Evolutionary conservation across 768 basidiomycete species (phyloP), one percentile per base, ranked within the genome.

Genomic region (Pleurotus sapidus): DNA sequence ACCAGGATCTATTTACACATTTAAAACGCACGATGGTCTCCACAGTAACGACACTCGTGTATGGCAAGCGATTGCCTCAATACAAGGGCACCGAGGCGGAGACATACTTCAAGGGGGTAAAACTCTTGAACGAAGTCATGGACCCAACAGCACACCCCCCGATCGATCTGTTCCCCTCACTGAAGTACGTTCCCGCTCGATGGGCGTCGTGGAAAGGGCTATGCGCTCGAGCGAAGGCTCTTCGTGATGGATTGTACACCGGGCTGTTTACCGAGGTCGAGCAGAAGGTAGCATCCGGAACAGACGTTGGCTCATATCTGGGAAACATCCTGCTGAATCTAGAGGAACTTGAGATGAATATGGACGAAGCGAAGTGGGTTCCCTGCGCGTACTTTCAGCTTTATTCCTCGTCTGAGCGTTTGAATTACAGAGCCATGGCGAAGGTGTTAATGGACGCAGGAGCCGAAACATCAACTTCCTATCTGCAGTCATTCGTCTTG

Each of bases 401-500:
- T 20, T 17, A 34, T 5, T 25, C 11, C 5, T 9, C 49, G 3
- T 34, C 15, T n/a, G 3, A n/a, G 7, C n/a, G n/a, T 4, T 12
- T 48, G 46, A 17, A 18, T 18, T 8, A 25, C 27, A 49, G 49
- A n/a, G 49, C 49, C 7, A n/a, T 49, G 18, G 49, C 49, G 6
- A 49, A 49, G n/a, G 49, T 49, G 1, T 49, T 49, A 3, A 34
- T 49, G 27, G 49, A 49, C 27, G 49, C 24, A 11, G 49, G 49
- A n/a, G 49, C 49, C 15, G 24, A 25, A 27, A 49, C 49, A 6
- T 37, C 49, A 15, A 49, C 49, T n/a, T 47, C 38, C n/a, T 47
- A 39, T 40, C 14, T 74, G 65, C 58, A 61, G 8, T 58, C 67
- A 2, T 75, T 80, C 59, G 56, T 79, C 49, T 65, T 78, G 12